Conservation (phyloP, 768 basidiomycete species). For the Auricularia sp. region DNA sequence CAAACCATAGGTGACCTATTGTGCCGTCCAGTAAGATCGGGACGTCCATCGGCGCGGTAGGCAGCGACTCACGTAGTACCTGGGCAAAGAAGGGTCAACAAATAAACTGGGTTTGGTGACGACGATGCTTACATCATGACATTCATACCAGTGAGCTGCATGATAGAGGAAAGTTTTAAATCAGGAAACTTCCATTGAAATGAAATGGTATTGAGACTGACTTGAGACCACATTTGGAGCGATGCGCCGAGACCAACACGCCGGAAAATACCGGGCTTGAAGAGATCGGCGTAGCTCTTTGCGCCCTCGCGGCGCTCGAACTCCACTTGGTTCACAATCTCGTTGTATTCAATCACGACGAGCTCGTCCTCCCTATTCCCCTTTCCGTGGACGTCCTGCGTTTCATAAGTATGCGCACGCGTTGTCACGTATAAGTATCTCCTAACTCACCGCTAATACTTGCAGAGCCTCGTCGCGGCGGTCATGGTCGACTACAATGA, state of each 20-base stretch:
- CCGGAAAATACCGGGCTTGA: conserved; percentile 56
- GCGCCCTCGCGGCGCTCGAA: conserved; percentile 63
- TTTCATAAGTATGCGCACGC: too few species aligned
- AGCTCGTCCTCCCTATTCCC: conserved; percentile 50
- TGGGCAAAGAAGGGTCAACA: too few species aligned
- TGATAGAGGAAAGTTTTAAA: too few species aligned
- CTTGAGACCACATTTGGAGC: conserved; percentile 75
- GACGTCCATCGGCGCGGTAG: too few species aligned
- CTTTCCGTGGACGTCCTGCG: conserved; percentile 50
- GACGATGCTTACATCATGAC: conserved; percentile 52
- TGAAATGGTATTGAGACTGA: conserved; percentile 3
- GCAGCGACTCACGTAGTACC: too few species aligned
- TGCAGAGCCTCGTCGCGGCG: conserved; percentile 55
- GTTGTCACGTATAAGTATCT: too few species aligned
- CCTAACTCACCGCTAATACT: conserved; percentile 37
- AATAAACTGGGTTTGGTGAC: not conserved
- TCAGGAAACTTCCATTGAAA: not conserved
- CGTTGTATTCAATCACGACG: conserved; percentile 59
- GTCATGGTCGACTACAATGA: conserved; percentile 37
- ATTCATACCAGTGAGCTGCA: conserved; percentile 54
- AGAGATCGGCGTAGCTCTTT: conserved; percentile 55
- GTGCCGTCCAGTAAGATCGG: too few species aligned
- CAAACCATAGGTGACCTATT: conserved; percentile 4
- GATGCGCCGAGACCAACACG: conserved; percentile 59
- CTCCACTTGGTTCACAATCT: conserved; percentile 43